Evolutionary conservation across 257 asterid genomes (phyloP).

Genomic region (Lavandula angustifolia): DNA sequence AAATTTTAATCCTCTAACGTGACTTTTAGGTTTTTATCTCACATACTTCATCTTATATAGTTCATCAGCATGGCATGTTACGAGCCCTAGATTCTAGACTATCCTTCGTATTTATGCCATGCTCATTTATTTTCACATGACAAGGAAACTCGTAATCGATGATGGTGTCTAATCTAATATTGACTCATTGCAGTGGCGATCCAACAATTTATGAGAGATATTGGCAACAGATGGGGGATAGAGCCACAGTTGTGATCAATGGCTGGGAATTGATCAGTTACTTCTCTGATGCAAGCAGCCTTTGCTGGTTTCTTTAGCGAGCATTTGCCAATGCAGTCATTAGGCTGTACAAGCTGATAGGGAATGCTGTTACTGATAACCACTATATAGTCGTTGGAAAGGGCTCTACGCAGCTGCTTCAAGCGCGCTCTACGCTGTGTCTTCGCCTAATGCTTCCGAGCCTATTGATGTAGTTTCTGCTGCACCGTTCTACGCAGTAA

Average conservation of each 20-base stretch:
- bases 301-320: slow-evolving; percentile 93
- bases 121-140: no score
- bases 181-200: slow-evolving; percentile 63
- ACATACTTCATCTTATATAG: no score
- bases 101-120: no score
- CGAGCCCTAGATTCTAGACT: no score
- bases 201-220: slow-evolving; percentile 94
- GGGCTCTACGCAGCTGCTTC: slow-evolving; percentile 89
- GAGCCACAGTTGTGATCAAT: slow-evolving; percentile 58
- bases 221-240: slow-evolving; percentile 77
- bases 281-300: slow-evolving; percentile 60
- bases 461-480: slow-evolving; percentile 84
- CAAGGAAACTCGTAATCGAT: no score
- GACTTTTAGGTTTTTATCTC: no score
- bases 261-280: slow-evolving; percentile 97
- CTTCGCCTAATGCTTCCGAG: slow-evolving; percentile 54
- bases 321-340: slow-evolving; percentile 56
- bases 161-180: slow-evolving; percentile 4
- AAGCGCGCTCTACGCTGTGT: slow-evolving; percentile 78
- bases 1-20: no score
- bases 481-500: slow-evolving; percentile 88
- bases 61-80: no score
- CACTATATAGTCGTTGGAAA: slow-evolving; percentile 86
- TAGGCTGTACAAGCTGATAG: slow-evolving; percentile 72
- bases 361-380: slow-evolving; percentile 73